Conservation (phyloP, 805 yeast species). For the Candida endomychidarum region DNA sequence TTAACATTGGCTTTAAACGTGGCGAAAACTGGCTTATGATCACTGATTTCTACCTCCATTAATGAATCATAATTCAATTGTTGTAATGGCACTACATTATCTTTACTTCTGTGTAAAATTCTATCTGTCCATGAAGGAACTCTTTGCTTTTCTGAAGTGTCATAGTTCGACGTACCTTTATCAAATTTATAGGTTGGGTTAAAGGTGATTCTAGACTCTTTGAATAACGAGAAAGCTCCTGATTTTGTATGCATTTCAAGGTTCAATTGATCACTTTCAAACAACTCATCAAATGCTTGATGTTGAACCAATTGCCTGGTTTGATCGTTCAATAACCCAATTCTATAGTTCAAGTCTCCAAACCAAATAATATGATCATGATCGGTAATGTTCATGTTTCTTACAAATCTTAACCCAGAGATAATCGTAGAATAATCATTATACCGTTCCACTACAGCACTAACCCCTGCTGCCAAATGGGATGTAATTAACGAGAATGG, state of each 20-base stretch:
- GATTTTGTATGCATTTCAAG: slow-evolving; percentile 64
- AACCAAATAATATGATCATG: slow-evolving; percentile 89
- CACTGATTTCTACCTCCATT: slow-evolving; percentile 63
- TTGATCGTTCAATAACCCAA: slow-evolving; percentile 67
- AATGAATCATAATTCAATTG: slow-evolving; percentile 72
- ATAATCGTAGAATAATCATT: slow-evolving; percentile 77
- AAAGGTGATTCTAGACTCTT: slow-evolving; percentile 75
- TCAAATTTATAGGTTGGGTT: slow-evolving; percentile 93
- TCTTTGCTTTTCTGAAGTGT: slow-evolving; percentile 87
- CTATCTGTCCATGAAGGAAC: slow-evolving; percentile 98
- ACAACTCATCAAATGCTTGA: slow-evolving; percentile 49
- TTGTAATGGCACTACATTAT: slow-evolving; percentile 30
- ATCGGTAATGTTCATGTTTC: slow-evolving; percentile 70
- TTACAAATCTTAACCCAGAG: slow-evolving; percentile 72
- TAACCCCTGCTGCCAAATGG: slow-evolving; percentile 91
- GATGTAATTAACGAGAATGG: slow-evolving; percentile 83
- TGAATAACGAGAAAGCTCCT: slow-evolving; percentile 70
- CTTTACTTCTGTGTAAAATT: slow-evolving; percentile 60
- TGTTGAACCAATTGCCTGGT: slow-evolving; percentile 57
- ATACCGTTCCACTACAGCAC: slow-evolving; percentile 79
- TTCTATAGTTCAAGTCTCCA: slow-evolving; percentile 91
- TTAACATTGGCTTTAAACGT: slow-evolving; percentile 66
- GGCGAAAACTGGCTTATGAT: slow-evolving; percentile 91
- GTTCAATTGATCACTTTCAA: slow-evolving; percentile 75
- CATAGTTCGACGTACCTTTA: slow-evolving; percentile 76